Evolutionary conservation across 164 flowering plant species (phyloP), one percentile per base, ranked within the genome.

Genomic region (Magnolia kwangsiensis): DNA sequence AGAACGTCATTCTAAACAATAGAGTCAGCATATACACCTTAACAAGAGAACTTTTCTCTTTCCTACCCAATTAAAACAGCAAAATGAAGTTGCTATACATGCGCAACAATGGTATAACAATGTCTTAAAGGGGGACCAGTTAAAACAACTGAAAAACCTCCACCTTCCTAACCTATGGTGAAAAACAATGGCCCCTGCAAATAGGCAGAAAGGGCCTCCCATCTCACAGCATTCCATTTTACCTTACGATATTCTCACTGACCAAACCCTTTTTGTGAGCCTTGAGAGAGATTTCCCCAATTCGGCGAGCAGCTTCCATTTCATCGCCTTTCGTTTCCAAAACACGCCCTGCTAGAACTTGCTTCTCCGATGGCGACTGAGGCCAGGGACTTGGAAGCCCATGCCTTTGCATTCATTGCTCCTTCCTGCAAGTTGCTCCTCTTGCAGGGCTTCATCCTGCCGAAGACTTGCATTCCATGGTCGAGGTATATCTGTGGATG

Each of bases 351-450:
- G 82, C 89, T 86, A 11, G 87, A 80, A 84, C 90, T 88, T 58
- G 90, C 85, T 76, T 92, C 96, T 29, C 96, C 93, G 71, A 94
- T 89, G 24, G 97, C 89, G 69, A 94, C 96, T 0, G 96, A 89
- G 14, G 92, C 98, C 37, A 92, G 80, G 8, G 98, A 94, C 81
- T 94, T 92, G 19, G 98, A 94, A 59, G 98, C 98, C 98, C 98
- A 92, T 5, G 88, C 92, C 74, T 85, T 84, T 23, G 98, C 97
- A 79, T 88, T 92, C 82, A 86, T 81, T 64, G 96, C 95, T 76
- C 98, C 95, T 82, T 83, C 97, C 84, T 90, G 97, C 84, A 95
- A 78, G 79, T 92, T 95, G 75, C 91, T 86, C 78, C 88, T 89
- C 84, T 86, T 92, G 84, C 89, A 84, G 71, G 93, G 92, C 72